Percentiles rank a stretch among this genome's conserved stretches.
Conservation (phyloP, 805 yeast genomes). For the Saccharomycopsis capsularis region DNA sequence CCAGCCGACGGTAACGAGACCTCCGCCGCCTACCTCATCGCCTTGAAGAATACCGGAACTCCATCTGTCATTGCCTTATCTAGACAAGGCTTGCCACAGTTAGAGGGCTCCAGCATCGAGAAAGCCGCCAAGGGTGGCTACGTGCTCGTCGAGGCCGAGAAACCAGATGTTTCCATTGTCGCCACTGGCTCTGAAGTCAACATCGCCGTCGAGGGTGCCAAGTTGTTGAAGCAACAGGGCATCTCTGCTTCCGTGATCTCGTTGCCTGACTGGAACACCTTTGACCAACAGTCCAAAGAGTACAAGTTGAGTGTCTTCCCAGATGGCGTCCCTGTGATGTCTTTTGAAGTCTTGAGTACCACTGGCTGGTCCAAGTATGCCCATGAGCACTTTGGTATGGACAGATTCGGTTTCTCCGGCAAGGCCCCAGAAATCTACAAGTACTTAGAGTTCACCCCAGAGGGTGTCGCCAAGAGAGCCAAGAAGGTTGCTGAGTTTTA, state of each 20-base stretch:
- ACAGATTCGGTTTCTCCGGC: slow-evolving; percentile 96
- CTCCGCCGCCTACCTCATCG: slow-evolving; percentile 71
- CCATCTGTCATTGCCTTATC: slow-evolving; percentile 73
- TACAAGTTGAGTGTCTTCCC: slow-evolving; percentile 86
- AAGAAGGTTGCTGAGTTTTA: slow-evolving; percentile 71
- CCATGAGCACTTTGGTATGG: slow-evolving; percentile 92
- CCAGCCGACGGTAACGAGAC: slow-evolving; percentile 91
- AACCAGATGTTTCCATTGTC: slow-evolving; percentile 67
- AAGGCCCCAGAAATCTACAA: slow-evolving; percentile 77
- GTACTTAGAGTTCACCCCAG: slow-evolving; percentile 84
- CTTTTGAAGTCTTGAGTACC: slow-evolving; percentile 89
- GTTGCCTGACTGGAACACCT: slow-evolving; percentile 86
- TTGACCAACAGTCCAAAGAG: slow-evolving; percentile 73
- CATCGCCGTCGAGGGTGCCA: slow-evolving; percentile 74
- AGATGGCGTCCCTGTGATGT: slow-evolving; percentile 86
- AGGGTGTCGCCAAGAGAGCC: slow-evolving; percentile 86
- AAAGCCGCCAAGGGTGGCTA: slow-evolving; percentile 95
- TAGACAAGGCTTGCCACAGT: slow-evolving; percentile 87
- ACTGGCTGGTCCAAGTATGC: slow-evolving; percentile 92
- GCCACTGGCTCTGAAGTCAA: slow-evolving; percentile 95
- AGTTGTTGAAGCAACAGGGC: slow-evolving; percentile 59
- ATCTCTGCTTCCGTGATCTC: slow-evolving; percentile 79
- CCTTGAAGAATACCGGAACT: slow-evolving; percentile 53
- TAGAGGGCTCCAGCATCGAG: slow-evolving; percentile 87
- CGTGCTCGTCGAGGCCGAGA: slow-evolving; percentile 52